Conservation (phyloP, 345 rosid genomes). For the Litchi chinensis region DNA sequence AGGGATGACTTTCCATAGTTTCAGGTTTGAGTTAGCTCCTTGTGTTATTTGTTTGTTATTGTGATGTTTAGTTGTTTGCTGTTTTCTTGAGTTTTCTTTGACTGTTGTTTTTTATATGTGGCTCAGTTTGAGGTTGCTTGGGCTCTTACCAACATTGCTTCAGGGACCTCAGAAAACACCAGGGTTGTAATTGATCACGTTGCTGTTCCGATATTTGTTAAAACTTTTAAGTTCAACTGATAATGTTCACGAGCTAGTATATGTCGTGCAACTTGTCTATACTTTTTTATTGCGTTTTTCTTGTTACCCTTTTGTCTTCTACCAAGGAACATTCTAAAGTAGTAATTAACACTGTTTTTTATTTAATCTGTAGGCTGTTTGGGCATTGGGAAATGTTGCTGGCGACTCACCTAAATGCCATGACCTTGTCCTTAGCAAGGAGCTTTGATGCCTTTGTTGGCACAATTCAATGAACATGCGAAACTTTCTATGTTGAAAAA, state of each 20-base stretch:
- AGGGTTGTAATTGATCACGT: conserved; percentile 73
- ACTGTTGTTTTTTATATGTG: conserved; percentile 9
- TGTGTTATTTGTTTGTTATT: background rate
- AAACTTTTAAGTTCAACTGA: conserved; percentile 62
- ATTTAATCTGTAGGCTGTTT: conserved; percentile 53
- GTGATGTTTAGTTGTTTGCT: background rate
- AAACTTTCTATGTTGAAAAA: no score
- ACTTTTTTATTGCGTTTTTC: background rate
- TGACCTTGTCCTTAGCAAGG: conserved; percentile 63
- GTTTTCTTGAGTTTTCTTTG: background rate
- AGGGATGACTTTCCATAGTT: conserved; percentile 80
- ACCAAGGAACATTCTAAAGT: background rate
- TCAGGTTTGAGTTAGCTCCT: conserved; percentile 45
- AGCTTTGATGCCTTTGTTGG: conserved; percentile 54
- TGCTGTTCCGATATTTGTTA: conserved; percentile 65
- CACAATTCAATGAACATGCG: no score
- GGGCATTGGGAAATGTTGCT: conserved; percentile 85
- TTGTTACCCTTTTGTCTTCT: background rate
- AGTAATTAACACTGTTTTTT: background rate
- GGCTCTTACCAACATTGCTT: conserved; percentile 85
- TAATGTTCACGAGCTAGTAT: conserved; percentile 84
- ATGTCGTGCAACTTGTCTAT: background rate
- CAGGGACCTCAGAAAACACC: conserved; percentile 79
- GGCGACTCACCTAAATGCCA: conserved; percentile 81
- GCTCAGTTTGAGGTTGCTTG: conserved; percentile 84